Conservation (phyloP, 352 stramenopile species). For the Globisporangium takayamanum region DNA sequence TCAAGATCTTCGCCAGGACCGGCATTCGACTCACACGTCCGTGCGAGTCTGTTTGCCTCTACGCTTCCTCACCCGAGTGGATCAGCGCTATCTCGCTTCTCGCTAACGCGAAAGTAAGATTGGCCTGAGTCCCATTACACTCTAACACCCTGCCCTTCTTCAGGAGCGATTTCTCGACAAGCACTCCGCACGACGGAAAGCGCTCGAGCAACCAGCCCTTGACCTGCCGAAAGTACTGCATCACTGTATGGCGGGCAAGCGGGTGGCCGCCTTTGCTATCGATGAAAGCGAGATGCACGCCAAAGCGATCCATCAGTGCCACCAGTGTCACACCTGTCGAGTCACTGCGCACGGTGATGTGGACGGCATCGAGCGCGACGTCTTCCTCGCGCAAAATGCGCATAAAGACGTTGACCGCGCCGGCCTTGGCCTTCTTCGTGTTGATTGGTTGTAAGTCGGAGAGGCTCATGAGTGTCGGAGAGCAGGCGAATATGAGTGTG, state of each 20-base stretch:
- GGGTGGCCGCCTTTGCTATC: conserved; percentile 1
- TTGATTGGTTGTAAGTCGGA: conserved; percentile 14
- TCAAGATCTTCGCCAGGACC: no score
- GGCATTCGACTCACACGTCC: no score
- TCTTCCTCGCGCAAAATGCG: conserved; percentile 9
- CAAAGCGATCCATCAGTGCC: conserved; percentile 20
- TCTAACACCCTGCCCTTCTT: conserved; percentile 8
- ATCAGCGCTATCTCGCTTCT: no score
- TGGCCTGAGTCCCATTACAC: no score
- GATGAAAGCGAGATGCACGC: conserved; percentile 13
- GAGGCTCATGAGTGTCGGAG: conserved; percentile 16
- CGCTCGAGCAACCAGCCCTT: conserved; percentile 15
- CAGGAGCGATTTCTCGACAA: conserved; percentile 8
- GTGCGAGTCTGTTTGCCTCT: no score
- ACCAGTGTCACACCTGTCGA: conserved; percentile 5
- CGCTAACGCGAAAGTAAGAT: no score
- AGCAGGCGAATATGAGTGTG: conserved; percentile 8
- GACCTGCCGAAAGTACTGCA: conserved; percentile 16
- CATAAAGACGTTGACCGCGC: conserved; percentile 14
- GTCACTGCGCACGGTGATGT: conserved; percentile 7
- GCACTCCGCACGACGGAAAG: conserved; percentile 7
- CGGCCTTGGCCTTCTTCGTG: conserved; percentile 12
- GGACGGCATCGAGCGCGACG: conserved; percentile 4
- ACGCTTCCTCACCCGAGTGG: no score
- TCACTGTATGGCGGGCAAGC: conserved; percentile 9